Conservation (phyloP, 345 rosid genomes). For the Cardiospermum halicacabum region DNA sequence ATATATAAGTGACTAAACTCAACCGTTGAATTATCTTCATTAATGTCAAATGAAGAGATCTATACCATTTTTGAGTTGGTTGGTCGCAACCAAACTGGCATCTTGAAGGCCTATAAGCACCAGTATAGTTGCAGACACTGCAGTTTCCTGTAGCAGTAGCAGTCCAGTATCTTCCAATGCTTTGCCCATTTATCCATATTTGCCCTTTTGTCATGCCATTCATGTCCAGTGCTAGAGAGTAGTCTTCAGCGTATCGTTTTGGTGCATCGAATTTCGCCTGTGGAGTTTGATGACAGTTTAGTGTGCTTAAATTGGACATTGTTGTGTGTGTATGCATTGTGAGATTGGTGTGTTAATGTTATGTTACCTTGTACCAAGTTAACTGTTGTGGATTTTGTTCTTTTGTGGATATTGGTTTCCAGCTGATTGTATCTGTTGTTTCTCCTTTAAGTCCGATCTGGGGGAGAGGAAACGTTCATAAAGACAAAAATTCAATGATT, state of each 20-base stretch:
- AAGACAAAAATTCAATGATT: background rate
- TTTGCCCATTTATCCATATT: slow-evolving; percentile 48
- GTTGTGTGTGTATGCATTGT: background rate
- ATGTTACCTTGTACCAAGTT: slow-evolving; percentile 78
- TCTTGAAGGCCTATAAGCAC: slow-evolving; percentile 31
- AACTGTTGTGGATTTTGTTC: slow-evolving; percentile 40
- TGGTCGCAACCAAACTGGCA: slow-evolving; percentile 50
- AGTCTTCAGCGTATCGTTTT: slow-evolving; percentile 38
- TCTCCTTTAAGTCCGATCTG: slow-evolving; percentile 87
- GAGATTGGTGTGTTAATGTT: background rate
- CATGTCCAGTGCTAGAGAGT: slow-evolving; percentile 56
- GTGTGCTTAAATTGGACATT: background rate
- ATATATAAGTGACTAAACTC: background rate
- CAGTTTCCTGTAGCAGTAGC: slow-evolving; percentile 41
- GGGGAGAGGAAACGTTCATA: background rate
- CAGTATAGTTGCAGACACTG: slow-evolving; percentile 34
- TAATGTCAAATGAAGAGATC: background rate
- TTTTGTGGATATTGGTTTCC: slow-evolving; percentile 45
- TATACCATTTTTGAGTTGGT: slow-evolving; percentile 59
- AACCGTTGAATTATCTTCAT: background rate
- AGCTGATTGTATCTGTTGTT: slow-evolving; percentile 49
- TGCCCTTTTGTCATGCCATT: slow-evolving; percentile 56
- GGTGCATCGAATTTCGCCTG: slow-evolving; percentile 48
- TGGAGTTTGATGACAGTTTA: background rate
- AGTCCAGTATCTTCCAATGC: slow-evolving; percentile 54